These are phyloP conservation scores for Daldinia sp. DNA, from an alignment of 2,329 filamentous ascomycete species.

Conservation along the genomic window DNA sequence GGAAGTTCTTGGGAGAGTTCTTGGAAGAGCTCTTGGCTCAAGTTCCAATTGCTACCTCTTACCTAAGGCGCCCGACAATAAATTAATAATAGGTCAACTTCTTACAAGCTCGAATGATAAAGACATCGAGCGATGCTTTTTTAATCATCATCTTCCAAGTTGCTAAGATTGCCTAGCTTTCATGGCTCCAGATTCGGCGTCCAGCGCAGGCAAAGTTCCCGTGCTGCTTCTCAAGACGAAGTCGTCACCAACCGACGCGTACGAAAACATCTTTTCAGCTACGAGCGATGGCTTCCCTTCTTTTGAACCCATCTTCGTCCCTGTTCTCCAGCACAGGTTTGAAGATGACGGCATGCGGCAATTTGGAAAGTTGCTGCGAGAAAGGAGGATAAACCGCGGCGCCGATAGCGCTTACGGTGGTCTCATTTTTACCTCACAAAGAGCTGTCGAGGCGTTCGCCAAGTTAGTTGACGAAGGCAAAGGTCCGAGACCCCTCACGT, in stretches of 20 bases:
- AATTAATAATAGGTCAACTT: not conserved
- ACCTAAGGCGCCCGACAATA: too few relatives aligned
- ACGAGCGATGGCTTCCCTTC: conserved; percentile 53
- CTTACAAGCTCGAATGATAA: not conserved
- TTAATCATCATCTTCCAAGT: conserved; percentile 13
- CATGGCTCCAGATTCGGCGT: conserved; percentile 31
- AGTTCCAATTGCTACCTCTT: not conserved
- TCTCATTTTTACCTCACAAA: conserved; percentile 85
- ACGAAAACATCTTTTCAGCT: conserved; percentile 71
- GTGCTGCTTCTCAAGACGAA: conserved; percentile 81
- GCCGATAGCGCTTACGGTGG: conserved; percentile 67
- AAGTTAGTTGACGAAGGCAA: conserved; percentile 65
- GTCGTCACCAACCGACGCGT: conserved; percentile 74
- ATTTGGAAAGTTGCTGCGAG: conserved; percentile 60
- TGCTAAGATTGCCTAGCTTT: not conserved
- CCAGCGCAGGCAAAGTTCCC: conserved; percentile 51
- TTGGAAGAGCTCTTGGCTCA: not conserved
- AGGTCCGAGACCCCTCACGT: conserved; percentile 43
- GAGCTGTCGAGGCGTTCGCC: conserved; percentile 81
- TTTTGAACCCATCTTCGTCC: conserved; percentile 75
- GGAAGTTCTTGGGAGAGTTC: not conserved
- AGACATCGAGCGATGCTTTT: conserved; percentile 8
- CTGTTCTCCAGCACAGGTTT: conserved; percentile 77
- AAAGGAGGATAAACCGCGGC: conserved; percentile 51
- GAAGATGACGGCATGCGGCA: conserved; percentile 64